Evolutionary conservation across 352 stramenopile species (phyloP), one percentile per base, ranked within the genome.

Genomic region (Globisporangium camurandrum): DNA sequence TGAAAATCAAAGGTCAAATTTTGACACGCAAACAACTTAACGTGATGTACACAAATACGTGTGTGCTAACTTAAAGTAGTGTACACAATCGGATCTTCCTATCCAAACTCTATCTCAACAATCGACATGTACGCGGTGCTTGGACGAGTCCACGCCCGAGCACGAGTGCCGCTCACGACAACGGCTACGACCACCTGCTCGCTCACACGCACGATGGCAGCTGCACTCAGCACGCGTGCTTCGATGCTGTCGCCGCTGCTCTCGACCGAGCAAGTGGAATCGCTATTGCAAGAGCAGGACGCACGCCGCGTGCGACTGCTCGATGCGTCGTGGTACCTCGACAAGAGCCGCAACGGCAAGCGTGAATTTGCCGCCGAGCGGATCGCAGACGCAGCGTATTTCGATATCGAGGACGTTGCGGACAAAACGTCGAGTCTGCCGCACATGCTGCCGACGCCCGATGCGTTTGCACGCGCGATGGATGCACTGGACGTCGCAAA

Each of bases 391-490:
- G 88, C 91, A 10, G 61, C 71, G 28, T 97, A 93, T 66, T 97
- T 97, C 50, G 93, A 98, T 57, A 95, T 98, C 49, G 86, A 95
- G 31, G 71, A 89, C 50, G 75, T 89, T 43, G 63, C 75, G 17
- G 86, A 95, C 64, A 70, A 59, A 47, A 66, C 52, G 12, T 85
- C 75, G 3, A 76, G 66, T n/a, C 58, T 93, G 40, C 86, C 86
- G 54, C 86, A 96, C 62, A 95, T 93, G 79, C 55, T 96, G 45
- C 86, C 86, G 1, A 72, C 54, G 3, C 65, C 61, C 19, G 66
- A 83, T 43, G 82, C 57, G 16, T 91, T 96, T 45, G 68, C 77
- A 41, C 59, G 69, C 17, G 74, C 78, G 17, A 82, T 92, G 68
- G 68, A 64, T 46, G 55, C 69, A 23, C 49, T 92, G 3, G 80